Base-by-base conservation (phyloP, 805 yeast genomes). In the Saturnispora halmiae region DNA sequence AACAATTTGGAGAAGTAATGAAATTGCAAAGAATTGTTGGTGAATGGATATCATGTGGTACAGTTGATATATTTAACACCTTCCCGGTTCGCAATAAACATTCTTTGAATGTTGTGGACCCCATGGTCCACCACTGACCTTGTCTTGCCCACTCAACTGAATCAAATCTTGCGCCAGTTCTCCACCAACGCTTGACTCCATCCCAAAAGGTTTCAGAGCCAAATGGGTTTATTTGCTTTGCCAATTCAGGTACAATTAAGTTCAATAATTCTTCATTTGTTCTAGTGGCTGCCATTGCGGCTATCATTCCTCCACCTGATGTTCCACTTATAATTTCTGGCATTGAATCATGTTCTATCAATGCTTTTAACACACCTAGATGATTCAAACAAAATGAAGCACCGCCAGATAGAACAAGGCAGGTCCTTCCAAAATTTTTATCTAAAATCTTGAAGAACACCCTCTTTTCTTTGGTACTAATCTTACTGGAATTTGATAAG, bases 41-140 rank as follows among this genome's bases (percentile, higher is more conserved):
- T 3, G 87, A 77, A 55, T 80, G 82, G 1, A 86, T 82, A 53
- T 82, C 88, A 11, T 85, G 78, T 2, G 94, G 92, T 2, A 83
- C 87, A 0, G 88, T 82, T 0, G 86, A 75, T 16, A 82, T 73
- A 55, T 83, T 82, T 45, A 82, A 66, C 20, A 75, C 69, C 41
- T 82, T 69, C 0, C 92, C 92, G 0, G 92, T 82, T 25, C 75
- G 58, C 40, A 74, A 70, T 53, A 64, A 77, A 11, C 82, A 79
- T 57, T 82, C 94, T 45, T 70, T 68, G 53, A 82, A 82, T 0
- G 92, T 82, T 48, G 73, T 61, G 11, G 83, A 77, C 1, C 92
- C 92, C 44, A 67, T 55, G 2, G 92, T 82, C 65, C 82, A 81
- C 73, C 82, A 82, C 40, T 66, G 67, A 2, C 75, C 59, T 49